Percentiles rank a stretch among this genome's conserved stretches.
These are phyloP conservation scores for Venturia effusa DNA, from an alignment of 2,329 filamentous ascomycete species.

Conservation along the genomic window DNA sequence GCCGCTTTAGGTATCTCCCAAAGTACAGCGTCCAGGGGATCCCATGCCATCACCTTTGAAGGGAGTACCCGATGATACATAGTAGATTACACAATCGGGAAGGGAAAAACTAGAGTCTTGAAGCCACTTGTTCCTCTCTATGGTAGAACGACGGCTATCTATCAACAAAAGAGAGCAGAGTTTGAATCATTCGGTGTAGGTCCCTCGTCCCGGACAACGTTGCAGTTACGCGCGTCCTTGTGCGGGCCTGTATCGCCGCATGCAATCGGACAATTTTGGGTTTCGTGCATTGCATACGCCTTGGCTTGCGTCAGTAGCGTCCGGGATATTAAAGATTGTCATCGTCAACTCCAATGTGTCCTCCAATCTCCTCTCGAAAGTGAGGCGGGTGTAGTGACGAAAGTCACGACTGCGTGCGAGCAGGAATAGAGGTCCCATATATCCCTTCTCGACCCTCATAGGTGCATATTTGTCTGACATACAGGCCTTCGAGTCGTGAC, in stretches of 20 bases:
- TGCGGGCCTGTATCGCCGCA: background rate
- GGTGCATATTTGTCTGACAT: background rate
- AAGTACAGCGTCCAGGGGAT: background rate
- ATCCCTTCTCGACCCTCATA: background rate
- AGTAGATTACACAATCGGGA: background rate
- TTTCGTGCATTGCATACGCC: background rate
- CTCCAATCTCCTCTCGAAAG: background rate
- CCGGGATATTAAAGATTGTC: background rate
- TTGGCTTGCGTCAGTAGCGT: background rate
- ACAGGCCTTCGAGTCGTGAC: background rate
- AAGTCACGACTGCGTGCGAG: background rate
- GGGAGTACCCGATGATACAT: conserved; percentile 1
- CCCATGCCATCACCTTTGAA: background rate
- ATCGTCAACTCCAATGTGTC: background rate
- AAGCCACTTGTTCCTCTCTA: background rate
- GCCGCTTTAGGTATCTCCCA: background rate
- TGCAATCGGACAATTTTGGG: background rate
- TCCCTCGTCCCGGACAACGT: background rate
- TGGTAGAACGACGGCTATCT: background rate
- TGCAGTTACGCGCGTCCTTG: background rate
- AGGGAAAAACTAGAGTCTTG: background rate
- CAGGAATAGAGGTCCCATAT: background rate
- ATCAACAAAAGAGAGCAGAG: background rate
- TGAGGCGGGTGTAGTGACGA: background rate
- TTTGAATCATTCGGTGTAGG: background rate